Base-by-base conservation (phyloP, 352 stramenopile species). In the Phytophthora pistaciae region DNA sequence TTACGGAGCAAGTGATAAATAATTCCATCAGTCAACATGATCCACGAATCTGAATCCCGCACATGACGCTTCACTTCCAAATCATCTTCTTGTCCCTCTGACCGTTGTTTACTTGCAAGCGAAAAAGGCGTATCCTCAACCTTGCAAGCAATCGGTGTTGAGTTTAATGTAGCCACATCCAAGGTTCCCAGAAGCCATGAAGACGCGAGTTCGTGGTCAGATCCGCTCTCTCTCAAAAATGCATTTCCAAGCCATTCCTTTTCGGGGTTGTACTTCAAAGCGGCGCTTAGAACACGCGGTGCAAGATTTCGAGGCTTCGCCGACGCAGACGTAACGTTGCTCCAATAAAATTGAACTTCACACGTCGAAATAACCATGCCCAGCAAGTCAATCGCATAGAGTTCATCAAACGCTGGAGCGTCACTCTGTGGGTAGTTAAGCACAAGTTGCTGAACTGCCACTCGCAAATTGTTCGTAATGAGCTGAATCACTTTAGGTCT, bases 181-280 rank as follows among this genome's bases (percentile, higher is more conserved):
- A 96, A 72, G 3, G 88, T 96, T 56, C 72, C 75, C 49, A 85
- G 79, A 21, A 96, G 44, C 88, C 87, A 96, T 31, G 90, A 71
- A 27, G 56, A 83, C 0, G 68, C 72, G 18, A 96, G 60, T n/a
- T 91, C 79, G 56, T 83, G 72, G 31, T 88, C 87, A 2, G 87
- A 73, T 31, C 82, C 78, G 25, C 44, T 74, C 18, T 91, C 78
- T 65, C 75, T 92, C 29, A 94, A 27, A 21, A 94, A 94, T 16
- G 73, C 78, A 14, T 78, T 90, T 10, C 65, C 72, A 27, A 96
- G 79, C 88, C 88, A 94, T 38, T 93, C 72, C 23, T 88, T 91
- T 40, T 88, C 74, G 0, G 64, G 55, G 27, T 83, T 78, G 54
- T 92, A 79, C 61, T 91, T 91, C 23, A 96, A 62, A 18, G 80